Evolutionary conservation across 2,329 filamentous ascomycete genomes (phyloP).

Genomic region (Penicillium fuscoglaucum): DNA sequence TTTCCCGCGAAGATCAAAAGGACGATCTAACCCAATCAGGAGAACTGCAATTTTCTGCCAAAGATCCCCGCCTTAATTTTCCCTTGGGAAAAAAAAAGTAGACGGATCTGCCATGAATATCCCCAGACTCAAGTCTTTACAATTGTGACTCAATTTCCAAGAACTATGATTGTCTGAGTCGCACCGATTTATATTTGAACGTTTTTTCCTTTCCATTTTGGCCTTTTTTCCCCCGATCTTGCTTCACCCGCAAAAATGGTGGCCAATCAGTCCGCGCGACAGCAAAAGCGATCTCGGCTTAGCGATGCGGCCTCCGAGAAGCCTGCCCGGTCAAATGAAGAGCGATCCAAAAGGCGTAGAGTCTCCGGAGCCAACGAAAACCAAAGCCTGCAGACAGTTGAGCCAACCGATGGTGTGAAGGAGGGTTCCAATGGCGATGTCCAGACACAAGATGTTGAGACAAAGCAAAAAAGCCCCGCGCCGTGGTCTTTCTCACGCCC

Average conservation of each 20-base stretch:
- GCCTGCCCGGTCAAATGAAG: conserved; percentile 21
- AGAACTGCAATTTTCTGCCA: conserved; percentile 19
- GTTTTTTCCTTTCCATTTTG: background rate
- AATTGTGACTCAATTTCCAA: background rate
- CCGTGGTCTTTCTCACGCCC: conserved; percentile 52
- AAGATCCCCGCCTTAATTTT: conserved; percentile 16
- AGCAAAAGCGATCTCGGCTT: conserved; percentile 34
- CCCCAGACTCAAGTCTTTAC: conserved; percentile 3
- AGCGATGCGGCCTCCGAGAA: conserved; percentile 31
- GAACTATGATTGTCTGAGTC: conserved; percentile 7
- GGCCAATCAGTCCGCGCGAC: conserved; percentile 20
- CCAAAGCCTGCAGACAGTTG: conserved; percentile 32
- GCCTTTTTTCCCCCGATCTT: background rate
- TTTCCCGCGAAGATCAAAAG: conserved; percentile 7
- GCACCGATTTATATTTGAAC: background rate
- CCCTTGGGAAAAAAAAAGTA: conserved; percentile 24
- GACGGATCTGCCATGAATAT: conserved; percentile 8
- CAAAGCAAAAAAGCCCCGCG: conserved; percentile 15
- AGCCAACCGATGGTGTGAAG: conserved; percentile 17
- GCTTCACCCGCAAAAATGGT: conserved; percentile 15
- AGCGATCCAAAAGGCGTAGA: conserved; percentile 35
- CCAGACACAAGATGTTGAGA: conserved; percentile 15
- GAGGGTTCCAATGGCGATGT: conserved; percentile 21
- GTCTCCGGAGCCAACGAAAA: conserved; percentile 26
- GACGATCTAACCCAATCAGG: conserved; percentile 10